Evolutionary conservation across 1,284 basidiomycete species (phyloP).

Genomic region (Termitomyces sp.): DNA sequence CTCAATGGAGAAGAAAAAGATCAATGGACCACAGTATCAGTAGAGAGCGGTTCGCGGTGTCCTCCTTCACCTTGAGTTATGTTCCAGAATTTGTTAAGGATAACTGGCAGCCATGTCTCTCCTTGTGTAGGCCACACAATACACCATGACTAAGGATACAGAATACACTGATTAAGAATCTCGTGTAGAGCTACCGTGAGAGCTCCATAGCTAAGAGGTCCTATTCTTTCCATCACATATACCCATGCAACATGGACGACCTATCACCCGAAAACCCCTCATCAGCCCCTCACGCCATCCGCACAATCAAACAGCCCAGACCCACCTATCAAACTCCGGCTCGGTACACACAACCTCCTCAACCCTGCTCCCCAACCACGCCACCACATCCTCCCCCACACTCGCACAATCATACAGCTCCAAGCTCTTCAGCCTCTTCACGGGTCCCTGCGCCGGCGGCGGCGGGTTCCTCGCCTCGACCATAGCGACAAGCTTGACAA

Average conservation of each 20-base stretch:
- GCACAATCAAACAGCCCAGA: not conserved
- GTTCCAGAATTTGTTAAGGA: too few species aligned
- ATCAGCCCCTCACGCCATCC: not conserved
- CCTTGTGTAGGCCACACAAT: not conserved
- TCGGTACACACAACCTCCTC: slow-evolving; percentile 58
- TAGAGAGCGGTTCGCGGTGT: too few species aligned
- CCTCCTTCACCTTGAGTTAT: too few species aligned
- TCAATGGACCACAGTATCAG: too few species aligned
- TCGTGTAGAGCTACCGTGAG: not conserved
- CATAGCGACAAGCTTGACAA: slow-evolving; percentile 60
- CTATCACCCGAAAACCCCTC: not conserved
- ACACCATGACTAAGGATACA: not conserved
- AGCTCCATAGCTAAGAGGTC: not conserved
- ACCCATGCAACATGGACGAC: not conserved
- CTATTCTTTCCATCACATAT: not conserved
- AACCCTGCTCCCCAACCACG: slow-evolving; percentile 56
- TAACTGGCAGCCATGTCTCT: too few species aligned
- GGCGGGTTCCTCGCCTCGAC: slow-evolving; percentile 63
- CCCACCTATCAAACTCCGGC: slow-evolving; percentile 35
- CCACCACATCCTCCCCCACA: slow-evolving; percentile 58
- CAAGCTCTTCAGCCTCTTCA: slow-evolving; percentile 44
- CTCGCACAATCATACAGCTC: slow-evolving; percentile 61
- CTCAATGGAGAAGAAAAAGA: too few species aligned
- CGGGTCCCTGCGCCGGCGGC: slow-evolving; percentile 32
- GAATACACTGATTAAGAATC: not conserved